These are phyloP conservation scores for Orobanche coerulescens DNA, from an alignment of 257 asterid genomes.

Conservation along the genomic window DNA sequence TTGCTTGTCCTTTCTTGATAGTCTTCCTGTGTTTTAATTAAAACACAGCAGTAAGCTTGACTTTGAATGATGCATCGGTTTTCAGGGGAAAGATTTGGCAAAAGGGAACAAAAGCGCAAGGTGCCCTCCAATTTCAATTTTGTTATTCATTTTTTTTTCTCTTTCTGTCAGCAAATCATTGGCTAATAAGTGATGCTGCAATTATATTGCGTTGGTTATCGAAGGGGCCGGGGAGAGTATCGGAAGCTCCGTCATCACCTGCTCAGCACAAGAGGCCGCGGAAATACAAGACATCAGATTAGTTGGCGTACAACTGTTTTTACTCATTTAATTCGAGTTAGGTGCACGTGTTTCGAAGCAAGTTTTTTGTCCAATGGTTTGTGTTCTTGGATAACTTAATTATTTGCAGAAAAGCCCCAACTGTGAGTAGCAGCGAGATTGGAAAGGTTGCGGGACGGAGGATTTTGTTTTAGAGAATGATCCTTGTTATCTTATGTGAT, in stretches of 20 bases:
- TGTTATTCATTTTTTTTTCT: neutral
- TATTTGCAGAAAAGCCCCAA: neutral
- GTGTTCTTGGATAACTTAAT: neutral
- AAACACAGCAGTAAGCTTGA: conserved; percentile 1
- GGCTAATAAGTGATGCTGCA: conserved; percentile 6
- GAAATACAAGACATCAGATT: conserved; percentile 61
- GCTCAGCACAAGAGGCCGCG: conserved; percentile 86
- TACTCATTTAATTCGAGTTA: neutral
- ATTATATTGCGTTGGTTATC: conserved; percentile 17
- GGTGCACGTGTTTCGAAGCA: neutral
- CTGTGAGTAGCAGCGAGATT: neutral
- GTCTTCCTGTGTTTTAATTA: conserved; percentile 1
- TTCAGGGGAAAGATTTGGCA: conserved; percentile 66
- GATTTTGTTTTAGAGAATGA: neutral
- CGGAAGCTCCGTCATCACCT: conserved; percentile 85
- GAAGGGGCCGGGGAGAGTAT: conserved; percentile 66
- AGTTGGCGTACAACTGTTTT: conserved; percentile 15
- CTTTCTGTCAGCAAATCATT: neutral
- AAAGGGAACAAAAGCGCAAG: conserved; percentile 90
- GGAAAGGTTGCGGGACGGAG: neutral
- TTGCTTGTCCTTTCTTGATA: neutral
- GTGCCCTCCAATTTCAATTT: conserved; percentile 24
- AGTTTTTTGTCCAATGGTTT: neutral
- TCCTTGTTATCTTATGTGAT: neutral
- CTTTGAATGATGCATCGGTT: conserved; percentile 18